Conservation (phyloP, 83 land plant species). For the Picea abies region DNA sequence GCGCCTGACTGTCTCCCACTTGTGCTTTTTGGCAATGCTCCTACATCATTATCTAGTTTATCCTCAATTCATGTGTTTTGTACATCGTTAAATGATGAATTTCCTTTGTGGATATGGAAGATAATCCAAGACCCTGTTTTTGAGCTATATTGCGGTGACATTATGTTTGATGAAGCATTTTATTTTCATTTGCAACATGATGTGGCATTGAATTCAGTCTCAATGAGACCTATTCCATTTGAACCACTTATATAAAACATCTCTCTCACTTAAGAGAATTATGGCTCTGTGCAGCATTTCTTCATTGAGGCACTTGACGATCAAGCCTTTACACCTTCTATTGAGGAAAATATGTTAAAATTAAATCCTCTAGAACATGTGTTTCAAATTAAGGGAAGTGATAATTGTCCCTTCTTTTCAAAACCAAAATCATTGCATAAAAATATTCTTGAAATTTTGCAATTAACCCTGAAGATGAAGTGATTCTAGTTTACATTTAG, state of each 20-base stretch:
- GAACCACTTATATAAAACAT: constrained; percentile 82
- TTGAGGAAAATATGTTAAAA: constrained; percentile 58
- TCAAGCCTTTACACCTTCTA: constrained; percentile 48
- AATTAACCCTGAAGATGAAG: constrained; percentile 10
- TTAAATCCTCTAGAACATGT: constrained; percentile 72
- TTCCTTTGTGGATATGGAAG: neutral
- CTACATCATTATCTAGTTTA: neutral
- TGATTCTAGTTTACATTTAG: neutral
- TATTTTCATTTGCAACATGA: constrained; percentile 50
- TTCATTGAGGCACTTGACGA: constrained; percentile 82
- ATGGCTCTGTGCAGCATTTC: constrained; percentile 72
- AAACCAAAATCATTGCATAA: constrained; percentile 87
- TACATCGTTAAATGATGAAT: neutral
- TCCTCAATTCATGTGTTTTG: neutral
- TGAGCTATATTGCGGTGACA: neutral
- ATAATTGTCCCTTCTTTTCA: constrained; percentile 93
- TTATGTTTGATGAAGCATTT: constrained; percentile 3
- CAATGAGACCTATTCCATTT: constrained; percentile 88
- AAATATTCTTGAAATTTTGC: constrained; percentile 69
- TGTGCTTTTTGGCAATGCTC: too few species aligned
- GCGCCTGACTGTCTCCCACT: too few species aligned
- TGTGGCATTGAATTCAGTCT: constrained; percentile 73
- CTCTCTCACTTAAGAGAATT: constrained; percentile 55
- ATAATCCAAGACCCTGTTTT: neutral
- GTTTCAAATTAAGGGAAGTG: constrained; percentile 75